Base-by-base conservation (phyloP, 345 rosid genomes). In the Raphanus raphanistrum region DNA sequence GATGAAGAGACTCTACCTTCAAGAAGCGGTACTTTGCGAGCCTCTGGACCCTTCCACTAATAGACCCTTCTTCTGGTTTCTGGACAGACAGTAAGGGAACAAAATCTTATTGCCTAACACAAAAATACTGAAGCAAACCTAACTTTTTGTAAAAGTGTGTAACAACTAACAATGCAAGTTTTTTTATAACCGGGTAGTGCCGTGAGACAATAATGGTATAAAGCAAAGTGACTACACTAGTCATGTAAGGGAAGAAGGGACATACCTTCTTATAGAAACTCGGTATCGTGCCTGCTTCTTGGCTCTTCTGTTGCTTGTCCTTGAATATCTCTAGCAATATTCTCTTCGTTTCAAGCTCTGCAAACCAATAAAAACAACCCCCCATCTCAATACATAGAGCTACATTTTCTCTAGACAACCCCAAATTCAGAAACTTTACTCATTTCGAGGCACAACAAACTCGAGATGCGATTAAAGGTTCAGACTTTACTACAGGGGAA, bases 31-130 rank as follows among this genome's bases (percentile, higher is more conserved):
- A 96, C 66, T 96, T 96, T 0, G 98, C 99, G 36, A 96, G 92
- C 79, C 87, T 91, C 74, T 96, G 99, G 43, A 91, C 98, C 87
- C 92, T 87, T 77, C 91, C 90, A 82, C 96, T 96, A 66, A 96
- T 93, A 48, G 99, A 96, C 79, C 99, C 99, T 78, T 86, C 96
- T 82, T 96, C 98, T 28, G 99, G 98, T 82, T 96, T 96, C 99
- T 96, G 21, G 21, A 21, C 21, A 21, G 21, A 1, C 0, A 21
- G 21, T 21, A 21, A 21, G 21, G 11, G 43, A 52, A 64, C 21
- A 11, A 52, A 73, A 52, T 3, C 5, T 79, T 17, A 68, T 6
- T 21, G 15, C 35, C 31, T 2, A 15, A 61, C 29, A 48, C 69
- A 5, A 71, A 63, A 71, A 63, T 1, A 27, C 21, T 12, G 48